Evolutionary conservation across 2,329 filamentous ascomycete genomes (phyloP).

Genomic region (Rutstroemia sp.): DNA sequence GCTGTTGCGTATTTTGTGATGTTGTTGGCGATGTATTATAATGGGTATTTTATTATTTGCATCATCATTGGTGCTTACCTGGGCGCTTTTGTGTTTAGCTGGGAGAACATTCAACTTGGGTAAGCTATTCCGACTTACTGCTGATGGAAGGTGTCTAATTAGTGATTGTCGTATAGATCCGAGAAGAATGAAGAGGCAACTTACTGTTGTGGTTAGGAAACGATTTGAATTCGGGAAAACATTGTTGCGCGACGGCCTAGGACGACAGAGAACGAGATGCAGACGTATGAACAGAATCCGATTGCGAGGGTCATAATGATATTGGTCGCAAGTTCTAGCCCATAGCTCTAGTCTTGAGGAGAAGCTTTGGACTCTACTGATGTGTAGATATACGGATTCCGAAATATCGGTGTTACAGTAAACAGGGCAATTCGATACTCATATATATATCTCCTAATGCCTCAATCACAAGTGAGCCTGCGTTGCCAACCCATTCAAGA

Average conservation of each 20-base stretch:
- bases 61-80: conserved; percentile 71
- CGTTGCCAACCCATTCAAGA: conserved; percentile 31
- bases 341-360: too few relatives aligned
- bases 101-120: conserved; percentile 45
- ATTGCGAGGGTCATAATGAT: too few relatives aligned
- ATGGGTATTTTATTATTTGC: conserved; percentile 71
- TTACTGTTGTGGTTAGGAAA: neutral
- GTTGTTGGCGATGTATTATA: conserved; percentile 58
- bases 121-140: conserved; percentile 7
- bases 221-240: neutral
- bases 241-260: too few relatives aligned
- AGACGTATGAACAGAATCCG: too few relatives aligned
- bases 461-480: neutral
- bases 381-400: too few relatives aligned
- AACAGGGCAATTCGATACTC: too few relatives aligned
- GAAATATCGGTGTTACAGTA: too few relatives aligned
- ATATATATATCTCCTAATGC: too few relatives aligned
- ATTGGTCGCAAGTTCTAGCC: too few relatives aligned
- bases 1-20: conserved; percentile 74
- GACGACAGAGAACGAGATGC: too few relatives aligned
- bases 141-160: neutral
- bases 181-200: neutral
- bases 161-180: neutral
- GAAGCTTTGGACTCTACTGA: too few relatives aligned
- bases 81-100: conserved; percentile 66